phyloP scores from a whole-genome alignment of 2,329 filamentous ascomycete species.

The Dothideomycetidae sp. region DNA sequence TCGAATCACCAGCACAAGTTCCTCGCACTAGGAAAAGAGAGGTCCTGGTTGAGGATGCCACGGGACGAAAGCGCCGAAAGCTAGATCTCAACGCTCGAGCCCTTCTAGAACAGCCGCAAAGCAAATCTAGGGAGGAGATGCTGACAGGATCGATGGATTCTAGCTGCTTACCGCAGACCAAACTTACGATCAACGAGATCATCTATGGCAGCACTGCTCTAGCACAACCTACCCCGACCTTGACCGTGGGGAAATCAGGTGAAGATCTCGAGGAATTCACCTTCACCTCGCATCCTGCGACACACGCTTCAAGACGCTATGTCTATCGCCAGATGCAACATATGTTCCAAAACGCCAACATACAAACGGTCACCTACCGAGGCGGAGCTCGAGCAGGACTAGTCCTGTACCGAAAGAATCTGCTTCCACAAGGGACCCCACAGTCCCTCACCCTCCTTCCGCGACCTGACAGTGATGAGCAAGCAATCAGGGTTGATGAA shows the following conservation, averaged over 20 bases:
- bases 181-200: slow-evolving; percentile 19
- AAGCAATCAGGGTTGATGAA: slow-evolving; percentile 19
- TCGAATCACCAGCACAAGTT: too few species aligned
- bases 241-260: slow-evolving; percentile 5
- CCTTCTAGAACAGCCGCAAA: neutral
- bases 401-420: slow-evolving; percentile 19
- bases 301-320: slow-evolving; percentile 16
- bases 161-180: slow-evolving; percentile 14
- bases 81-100: slow-evolving; percentile 14
- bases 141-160: too few species aligned
- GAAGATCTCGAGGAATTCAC: slow-evolving; percentile 14
- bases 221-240: slow-evolving; percentile 15
- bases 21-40: slow-evolving; percentile 16
- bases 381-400: slow-evolving; percentile 18
- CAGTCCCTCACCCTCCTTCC: slow-evolving; percentile 22
- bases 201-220: slow-evolving; percentile 22
- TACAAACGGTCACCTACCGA: slow-evolving; percentile 3
- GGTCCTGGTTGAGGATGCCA: slow-evolving; percentile 16
- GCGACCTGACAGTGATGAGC: slow-evolving; percentile 10
- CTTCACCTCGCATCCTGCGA: slow-evolving; percentile 12
- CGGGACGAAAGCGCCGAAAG: slow-evolving; percentile 23
- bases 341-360: slow-evolving; percentile 11
- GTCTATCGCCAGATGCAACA: slow-evolving; percentile 18
- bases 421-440: neutral
- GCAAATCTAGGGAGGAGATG: neutral